Evolutionary conservation across 169 alveolate genomes (phyloP).

Genomic region (Plasmodium gonderi): DNA sequence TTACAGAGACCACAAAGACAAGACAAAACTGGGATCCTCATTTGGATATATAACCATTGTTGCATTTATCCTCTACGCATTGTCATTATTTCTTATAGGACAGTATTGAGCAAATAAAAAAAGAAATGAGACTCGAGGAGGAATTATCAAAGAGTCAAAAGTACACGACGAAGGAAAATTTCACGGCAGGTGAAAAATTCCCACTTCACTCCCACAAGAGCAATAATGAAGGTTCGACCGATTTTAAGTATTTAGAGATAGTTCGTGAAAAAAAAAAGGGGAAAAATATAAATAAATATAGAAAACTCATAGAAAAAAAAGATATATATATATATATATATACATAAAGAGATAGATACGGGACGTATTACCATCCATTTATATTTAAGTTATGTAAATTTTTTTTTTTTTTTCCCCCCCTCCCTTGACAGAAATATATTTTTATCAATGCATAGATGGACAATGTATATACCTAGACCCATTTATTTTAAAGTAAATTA

Average conservation of each 20-base stretch:
- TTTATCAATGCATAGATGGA: slow-evolving; percentile 63
- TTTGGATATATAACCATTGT: background rate
- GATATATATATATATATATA: background rate
- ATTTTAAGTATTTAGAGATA: slow-evolving; percentile 17
- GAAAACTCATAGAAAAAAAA: too few species aligned
- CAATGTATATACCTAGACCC: slow-evolving; percentile 71
- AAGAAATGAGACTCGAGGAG: slow-evolving; percentile 21
- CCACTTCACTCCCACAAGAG: background rate
- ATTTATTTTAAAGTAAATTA: slow-evolving; percentile 36
- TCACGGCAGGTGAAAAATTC: background rate
- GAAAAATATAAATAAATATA: too few species aligned
- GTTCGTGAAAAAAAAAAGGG: background rate
- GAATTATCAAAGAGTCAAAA: background rate
- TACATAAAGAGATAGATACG: background rate
- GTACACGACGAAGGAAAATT: background rate
- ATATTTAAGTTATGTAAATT: background rate
- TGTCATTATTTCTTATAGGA: background rate
- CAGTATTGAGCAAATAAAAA: slow-evolving; percentile 62
- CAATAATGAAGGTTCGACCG: background rate
- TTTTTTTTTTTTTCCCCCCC: background rate
- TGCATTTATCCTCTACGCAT: background rate
- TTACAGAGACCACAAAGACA: background rate
- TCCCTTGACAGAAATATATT: slow-evolving; percentile 29
- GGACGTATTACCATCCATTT: background rate
- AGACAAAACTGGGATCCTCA: background rate